phyloP scores from a whole-genome alignment of 2,329 filamentous ascomycete genomes.

The Paracoccidioides lutzii region DNA sequence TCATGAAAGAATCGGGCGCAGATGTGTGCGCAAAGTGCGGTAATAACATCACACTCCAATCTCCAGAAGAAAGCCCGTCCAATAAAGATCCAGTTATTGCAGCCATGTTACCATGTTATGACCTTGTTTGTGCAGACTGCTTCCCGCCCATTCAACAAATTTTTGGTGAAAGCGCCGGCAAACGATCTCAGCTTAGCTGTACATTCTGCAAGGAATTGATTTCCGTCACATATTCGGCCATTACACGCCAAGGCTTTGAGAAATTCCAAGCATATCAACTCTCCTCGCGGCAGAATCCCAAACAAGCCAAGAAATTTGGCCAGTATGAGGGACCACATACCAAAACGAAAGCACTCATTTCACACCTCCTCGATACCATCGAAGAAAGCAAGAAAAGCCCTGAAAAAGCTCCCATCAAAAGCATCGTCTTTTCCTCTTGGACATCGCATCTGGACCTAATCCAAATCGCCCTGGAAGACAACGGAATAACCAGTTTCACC shows the following conservation, averaged over 20 bases:
- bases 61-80: conserved; percentile 33
- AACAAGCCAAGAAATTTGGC: conserved; percentile 45
- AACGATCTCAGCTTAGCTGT: conserved; percentile 41
- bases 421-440: conserved; percentile 93
- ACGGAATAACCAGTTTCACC: conserved; percentile 43
- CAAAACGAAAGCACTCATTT: conserved; percentile 71
- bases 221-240: conserved; percentile 51
- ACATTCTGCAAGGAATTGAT: conserved; percentile 55
- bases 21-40: conserved; percentile 62
- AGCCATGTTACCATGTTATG: conserved; percentile 76
- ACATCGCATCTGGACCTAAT: conserved; percentile 90
- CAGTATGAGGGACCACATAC: conserved; percentile 78
- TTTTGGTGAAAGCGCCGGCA: conserved; percentile 34
- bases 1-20: conserved; percentile 70
- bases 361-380: conserved; percentile 54
- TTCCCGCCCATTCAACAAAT: conserved; percentile 47
- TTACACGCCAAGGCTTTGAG: conserved; percentile 47
- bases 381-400: conserved; percentile 41
- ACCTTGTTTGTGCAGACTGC: conserved; percentile 69
- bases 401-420: conserved; percentile 67
- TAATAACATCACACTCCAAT: conserved; percentile 42
- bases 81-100: conserved; percentile 46
- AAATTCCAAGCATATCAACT: conserved; percentile 43
- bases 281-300: conserved; percentile 37
- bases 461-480: conserved; percentile 58